Evolutionary conservation across 148 eudicot species (phyloP).

Genomic region (Salicornia ramosissima): DNA sequence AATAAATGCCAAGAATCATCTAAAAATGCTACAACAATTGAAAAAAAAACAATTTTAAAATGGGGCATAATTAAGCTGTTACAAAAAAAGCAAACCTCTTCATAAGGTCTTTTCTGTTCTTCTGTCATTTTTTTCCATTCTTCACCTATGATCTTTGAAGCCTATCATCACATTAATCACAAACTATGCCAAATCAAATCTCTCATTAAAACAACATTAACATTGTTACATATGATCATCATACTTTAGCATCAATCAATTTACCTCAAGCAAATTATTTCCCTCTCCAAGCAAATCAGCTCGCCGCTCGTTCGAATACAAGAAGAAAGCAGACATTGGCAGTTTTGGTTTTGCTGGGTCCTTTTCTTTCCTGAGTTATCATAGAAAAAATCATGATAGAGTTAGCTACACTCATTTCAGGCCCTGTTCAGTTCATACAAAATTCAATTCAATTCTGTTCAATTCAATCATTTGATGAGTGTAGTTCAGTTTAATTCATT

Average conservation of each 20-base stretch:
- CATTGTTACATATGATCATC: not conserved
- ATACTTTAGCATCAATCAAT: not conserved
- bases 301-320: conserved; percentile 60
- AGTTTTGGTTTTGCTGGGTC: conserved; percentile 90
- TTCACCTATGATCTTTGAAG: conserved; percentile 74
- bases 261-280: conserved; percentile 66
- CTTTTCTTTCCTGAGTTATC: conserved; percentile 57
- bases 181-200: not conserved
- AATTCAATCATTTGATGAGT: too few species aligned
- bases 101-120: conserved; percentile 56
- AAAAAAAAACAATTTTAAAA: not conserved
- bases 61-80: not conserved
- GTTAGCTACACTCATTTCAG: not conserved
- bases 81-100: conserved; percentile 42
- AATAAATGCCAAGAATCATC: not conserved
- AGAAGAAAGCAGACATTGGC: conserved; percentile 76
- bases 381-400: not conserved
- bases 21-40: not conserved
- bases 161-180: conserved; percentile 25
- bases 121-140: conserved; percentile 94
- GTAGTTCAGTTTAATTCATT: too few species aligned
- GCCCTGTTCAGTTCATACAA: too few species aligned
- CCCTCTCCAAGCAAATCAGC: conserved; percentile 54
- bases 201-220: not conserved
- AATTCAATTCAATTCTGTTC: too few species aligned